phyloP scores from a whole-genome alignment of 495 filamentous ascomycete species.

The Cryomyces antarcticus region DNA sequence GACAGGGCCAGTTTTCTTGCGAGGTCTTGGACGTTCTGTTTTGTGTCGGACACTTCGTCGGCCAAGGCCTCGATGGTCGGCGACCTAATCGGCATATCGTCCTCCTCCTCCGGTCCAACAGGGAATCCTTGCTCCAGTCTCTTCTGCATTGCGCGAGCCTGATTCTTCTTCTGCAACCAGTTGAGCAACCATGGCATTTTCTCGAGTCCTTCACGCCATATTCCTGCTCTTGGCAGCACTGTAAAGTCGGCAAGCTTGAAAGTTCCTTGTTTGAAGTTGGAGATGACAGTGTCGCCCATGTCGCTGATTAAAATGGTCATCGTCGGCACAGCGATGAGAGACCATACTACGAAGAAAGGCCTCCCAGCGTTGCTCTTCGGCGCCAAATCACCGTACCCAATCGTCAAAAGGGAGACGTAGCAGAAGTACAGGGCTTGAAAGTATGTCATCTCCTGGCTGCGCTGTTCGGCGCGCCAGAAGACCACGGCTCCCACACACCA shows the following conservation, averaged over 20 bases:
- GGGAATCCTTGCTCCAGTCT: conserved; percentile 24
- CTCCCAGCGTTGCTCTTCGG: conserved; percentile 22
- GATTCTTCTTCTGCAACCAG: conserved; percentile 22
- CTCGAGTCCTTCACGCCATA: conserved; percentile 24
- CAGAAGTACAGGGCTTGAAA: conserved; percentile 25
- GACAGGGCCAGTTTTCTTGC: conserved; percentile 31
- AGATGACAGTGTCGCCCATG: conserved; percentile 42
- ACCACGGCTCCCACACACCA: conserved; percentile 24
- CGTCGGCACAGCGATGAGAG: conserved; percentile 39
- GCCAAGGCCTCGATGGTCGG: background rate
- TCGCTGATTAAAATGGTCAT: conserved; percentile 47
- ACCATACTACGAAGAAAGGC: conserved; percentile 25
- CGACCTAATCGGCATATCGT: background rate
- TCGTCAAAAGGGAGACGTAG: conserved; percentile 23
- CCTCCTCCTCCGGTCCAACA: conserved; percentile 19
- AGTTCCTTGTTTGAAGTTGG: conserved; percentile 33
- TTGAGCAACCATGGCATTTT: conserved; percentile 22
- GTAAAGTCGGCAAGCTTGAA: conserved; percentile 34
- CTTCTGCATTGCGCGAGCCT: conserved; percentile 6
- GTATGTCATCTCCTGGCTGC: conserved; percentile 19
- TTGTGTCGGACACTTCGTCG: background rate
- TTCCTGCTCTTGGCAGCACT: conserved; percentile 31
- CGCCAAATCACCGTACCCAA: conserved; percentile 23
- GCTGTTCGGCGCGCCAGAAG: conserved; percentile 20
- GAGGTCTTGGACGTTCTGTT: conserved; percentile 17